These are phyloP conservation scores for Agrocybe pediades DNA, from an alignment of 768 basidiomycete species.

Conservation along the genomic window DNA sequence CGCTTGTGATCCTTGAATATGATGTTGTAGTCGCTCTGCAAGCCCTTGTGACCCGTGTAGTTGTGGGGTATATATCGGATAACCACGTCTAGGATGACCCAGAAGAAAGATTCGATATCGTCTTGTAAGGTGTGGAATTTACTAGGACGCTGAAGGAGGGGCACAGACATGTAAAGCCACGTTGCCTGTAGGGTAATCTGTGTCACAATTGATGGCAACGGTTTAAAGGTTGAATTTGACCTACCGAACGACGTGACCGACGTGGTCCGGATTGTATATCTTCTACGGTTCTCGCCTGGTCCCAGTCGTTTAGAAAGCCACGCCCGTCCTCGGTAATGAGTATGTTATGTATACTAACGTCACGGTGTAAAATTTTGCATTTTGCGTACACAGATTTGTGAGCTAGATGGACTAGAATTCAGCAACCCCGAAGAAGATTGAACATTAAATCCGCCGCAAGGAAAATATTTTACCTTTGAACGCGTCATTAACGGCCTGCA, in stretches of 20 bases:
- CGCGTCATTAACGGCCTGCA: neutral
- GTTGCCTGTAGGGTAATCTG: too few species aligned
- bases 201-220: too few species aligned
- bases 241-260: neutral
- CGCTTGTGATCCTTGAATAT: too few species aligned
- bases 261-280: neutral
- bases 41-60: neutral
- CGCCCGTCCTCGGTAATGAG: neutral
- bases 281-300: neutral
- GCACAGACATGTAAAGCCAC: neutral
- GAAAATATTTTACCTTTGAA: neutral
- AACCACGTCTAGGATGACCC: neutral
- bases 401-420: neutral
- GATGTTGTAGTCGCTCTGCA: neutral
- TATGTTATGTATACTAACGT: neutral
- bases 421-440: neutral
- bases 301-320: conserved; percentile 1
- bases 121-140: neutral
- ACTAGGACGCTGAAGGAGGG: neutral
- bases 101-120: neutral
- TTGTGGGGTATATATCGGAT: neutral
- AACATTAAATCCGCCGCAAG: neutral
- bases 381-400: neutral
- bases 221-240: neutral
- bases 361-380: neutral